Base-by-base conservation (phyloP, 2,329 filamentous ascomycete genomes). In the Sclerotinia spermophila region DNA sequence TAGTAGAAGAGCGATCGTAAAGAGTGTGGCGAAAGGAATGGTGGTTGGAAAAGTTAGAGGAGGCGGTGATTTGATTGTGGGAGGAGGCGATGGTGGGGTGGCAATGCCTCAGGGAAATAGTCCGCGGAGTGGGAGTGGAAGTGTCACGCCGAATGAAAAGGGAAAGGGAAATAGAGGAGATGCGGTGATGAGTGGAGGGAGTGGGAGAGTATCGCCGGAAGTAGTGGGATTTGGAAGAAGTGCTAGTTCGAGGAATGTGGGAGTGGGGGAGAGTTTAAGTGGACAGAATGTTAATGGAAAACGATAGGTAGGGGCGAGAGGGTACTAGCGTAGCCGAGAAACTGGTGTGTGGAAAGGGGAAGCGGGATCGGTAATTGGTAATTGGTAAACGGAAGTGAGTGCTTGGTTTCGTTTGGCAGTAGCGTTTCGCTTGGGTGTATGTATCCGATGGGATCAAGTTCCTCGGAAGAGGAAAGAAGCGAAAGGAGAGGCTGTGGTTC, bases 11-110 rank as follows among this genome's bases (percentile, higher is more conserved):
- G 96, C 96, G 0, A 89, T 99, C 58, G 87, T 99, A 79, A 99
- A 97, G 84, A 93, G 91, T 56, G 96, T 98, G 1, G 96, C 94
- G 30, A 97, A 97, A 83, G 94, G 96, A 55, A 98, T 99, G 96
- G 90, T 96, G 0, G 89, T 96, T 7, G 93, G 93, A 48, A 89
- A 89, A 74, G 92, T 95, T 64, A 87, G 88, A 71, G 90, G 90
- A 51, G 92, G 91, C 6, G 88, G 91, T 2, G 87, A 93, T 75
- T 84, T 93, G 30, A 86, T 95, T 64, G 90, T 94, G 30, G 91
- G 92, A 1, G 90, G 90, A n/a, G 77, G 77, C 0, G 78, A 79
- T 73, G 76, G 76, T 0, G 78, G 77, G 10, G 71, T 74, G n/a
- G 71, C 58, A 35, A 24, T 65, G 24, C 48, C 61, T 13, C 24